A percentile compares a stretch with the other conserved stretches of the same genome.
phyloP scores from a whole-genome alignment of 805 yeast genomes.

The Pichia thaimueangensis region DNA sequence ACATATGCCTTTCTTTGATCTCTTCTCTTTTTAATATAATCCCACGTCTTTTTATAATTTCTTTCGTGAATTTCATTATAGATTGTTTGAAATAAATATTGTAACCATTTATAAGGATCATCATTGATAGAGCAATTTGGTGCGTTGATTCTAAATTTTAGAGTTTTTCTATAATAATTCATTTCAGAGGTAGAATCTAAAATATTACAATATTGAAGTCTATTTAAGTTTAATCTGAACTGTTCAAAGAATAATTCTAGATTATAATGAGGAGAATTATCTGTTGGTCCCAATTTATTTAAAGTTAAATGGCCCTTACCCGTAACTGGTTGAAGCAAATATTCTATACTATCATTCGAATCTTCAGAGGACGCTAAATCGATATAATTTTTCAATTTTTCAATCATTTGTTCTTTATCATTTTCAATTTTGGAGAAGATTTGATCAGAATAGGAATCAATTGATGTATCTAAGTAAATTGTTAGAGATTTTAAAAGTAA shows the following conservation, averaged over 20 bases:
- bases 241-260: slow-evolving; percentile 80
- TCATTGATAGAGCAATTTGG: slow-evolving; percentile 53
- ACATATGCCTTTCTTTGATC: slow-evolving; percentile 68
- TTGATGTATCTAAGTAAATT: slow-evolving; percentile 77
- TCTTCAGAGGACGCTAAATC: slow-evolving; percentile 24
- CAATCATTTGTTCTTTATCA: slow-evolving; percentile 43
- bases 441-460: slow-evolving; percentile 26
- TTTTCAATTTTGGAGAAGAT: slow-evolving; percentile 32
- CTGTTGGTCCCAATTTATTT: slow-evolving; percentile 73
- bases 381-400: slow-evolving; percentile 42
- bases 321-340: slow-evolving; percentile 76
- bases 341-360: slow-evolving; percentile 35
- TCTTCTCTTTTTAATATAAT: slow-evolving; percentile 58
- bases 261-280: slow-evolving; percentile 57
- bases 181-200: slow-evolving; percentile 76
- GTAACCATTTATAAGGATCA: slow-evolving; percentile 75
- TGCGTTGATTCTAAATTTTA: slow-evolving; percentile 62
- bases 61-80: slow-evolving; percentile 74
- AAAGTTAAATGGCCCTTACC: slow-evolving; percentile 80
- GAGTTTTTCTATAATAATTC: slow-evolving; percentile 71
- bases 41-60: slow-evolving; percentile 87
- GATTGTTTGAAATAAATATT: slow-evolving; percentile 73
- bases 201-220: slow-evolving; percentile 76
- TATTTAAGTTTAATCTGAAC: slow-evolving; percentile 79
- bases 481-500: slow-evolving; percentile 69